These are phyloP conservation scores for Lycium ferocissimum DNA, from an alignment of 257 asterid genomes.

Conservation along the genomic window DNA sequence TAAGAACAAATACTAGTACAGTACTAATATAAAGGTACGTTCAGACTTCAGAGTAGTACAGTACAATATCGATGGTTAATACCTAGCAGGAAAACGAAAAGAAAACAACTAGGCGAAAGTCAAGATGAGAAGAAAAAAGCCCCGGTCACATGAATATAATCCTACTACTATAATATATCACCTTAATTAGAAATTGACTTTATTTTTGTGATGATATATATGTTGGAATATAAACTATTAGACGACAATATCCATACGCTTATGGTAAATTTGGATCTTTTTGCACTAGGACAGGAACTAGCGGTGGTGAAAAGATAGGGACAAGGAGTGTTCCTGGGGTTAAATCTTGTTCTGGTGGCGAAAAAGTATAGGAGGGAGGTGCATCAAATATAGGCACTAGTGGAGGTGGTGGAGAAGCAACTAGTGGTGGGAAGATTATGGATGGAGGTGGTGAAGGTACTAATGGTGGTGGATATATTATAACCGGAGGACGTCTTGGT, in stretches of 20 bases:
- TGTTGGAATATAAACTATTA: not conserved
- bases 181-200: not conserved
- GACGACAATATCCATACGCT: not conserved
- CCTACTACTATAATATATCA: not conserved
- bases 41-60: not conserved
- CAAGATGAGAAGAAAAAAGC: not conserved
- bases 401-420: not conserved
- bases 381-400: conserved; percentile 5
- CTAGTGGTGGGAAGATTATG: not conserved
- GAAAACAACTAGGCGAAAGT: not conserved
- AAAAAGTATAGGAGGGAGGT: not conserved
- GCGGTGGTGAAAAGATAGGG: conserved; percentile 23
- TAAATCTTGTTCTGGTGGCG: not conserved
- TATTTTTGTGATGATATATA: not conserved
- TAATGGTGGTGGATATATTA: not conserved
- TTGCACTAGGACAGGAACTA: conserved; percentile 4
- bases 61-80: not conserved
- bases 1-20: not conserved
- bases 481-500: not conserved
- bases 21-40: not conserved
- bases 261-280: not conserved
- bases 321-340: conserved; percentile 10
- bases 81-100: not conserved
- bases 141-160: not conserved
- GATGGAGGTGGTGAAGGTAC: not conserved